Evolutionary conservation across 2,329 filamentous ascomycete genomes (phyloP).

Genomic region (Sporothrix luriei): DNA sequence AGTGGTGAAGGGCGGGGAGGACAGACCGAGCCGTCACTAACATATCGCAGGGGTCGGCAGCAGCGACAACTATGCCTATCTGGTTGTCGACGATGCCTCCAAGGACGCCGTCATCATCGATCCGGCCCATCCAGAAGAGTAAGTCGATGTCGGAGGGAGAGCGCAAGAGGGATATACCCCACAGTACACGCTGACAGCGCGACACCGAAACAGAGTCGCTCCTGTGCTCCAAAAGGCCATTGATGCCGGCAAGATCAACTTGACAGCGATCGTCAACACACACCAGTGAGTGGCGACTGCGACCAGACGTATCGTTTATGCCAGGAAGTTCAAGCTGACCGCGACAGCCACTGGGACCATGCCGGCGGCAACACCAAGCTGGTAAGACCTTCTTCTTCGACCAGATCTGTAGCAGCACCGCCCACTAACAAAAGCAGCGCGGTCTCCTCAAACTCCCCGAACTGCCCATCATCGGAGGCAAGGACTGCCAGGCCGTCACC

Average conservation of each 20-base stretch:
- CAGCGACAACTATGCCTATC: constrained; percentile 83
- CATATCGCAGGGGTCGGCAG: constrained; percentile 67
- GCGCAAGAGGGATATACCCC: too few relatives aligned
- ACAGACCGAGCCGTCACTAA: background rate
- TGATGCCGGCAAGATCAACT: constrained; percentile 70
- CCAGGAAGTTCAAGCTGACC: background rate
- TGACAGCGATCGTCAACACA: constrained; percentile 91
- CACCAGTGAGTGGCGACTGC: constrained; percentile 71
- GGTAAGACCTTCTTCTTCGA: constrained; percentile 48
- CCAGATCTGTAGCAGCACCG: background rate
- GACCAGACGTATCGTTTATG: background rate
- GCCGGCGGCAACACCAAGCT: constrained; percentile 87
- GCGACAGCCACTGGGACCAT: constrained; percentile 82
- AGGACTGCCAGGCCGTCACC: constrained; percentile 75
- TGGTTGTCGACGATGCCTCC: constrained; percentile 76
- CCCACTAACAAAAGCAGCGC: constrained; percentile 37
- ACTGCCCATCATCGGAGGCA: constrained; percentile 82
- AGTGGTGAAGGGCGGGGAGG: too few relatives aligned
- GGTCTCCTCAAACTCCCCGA: constrained; percentile 57
- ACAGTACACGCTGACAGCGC: background rate
- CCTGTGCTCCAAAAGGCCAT: constrained; percentile 73
- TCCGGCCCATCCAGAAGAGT: constrained; percentile 78
- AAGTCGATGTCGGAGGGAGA: constrained; percentile 40
- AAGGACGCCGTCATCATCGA: constrained; percentile 79
- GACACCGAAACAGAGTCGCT: constrained; percentile 51